Conservation (phyloP, 1,284 basidiomycete species). For the Ganoderma lingzhi region DNA sequence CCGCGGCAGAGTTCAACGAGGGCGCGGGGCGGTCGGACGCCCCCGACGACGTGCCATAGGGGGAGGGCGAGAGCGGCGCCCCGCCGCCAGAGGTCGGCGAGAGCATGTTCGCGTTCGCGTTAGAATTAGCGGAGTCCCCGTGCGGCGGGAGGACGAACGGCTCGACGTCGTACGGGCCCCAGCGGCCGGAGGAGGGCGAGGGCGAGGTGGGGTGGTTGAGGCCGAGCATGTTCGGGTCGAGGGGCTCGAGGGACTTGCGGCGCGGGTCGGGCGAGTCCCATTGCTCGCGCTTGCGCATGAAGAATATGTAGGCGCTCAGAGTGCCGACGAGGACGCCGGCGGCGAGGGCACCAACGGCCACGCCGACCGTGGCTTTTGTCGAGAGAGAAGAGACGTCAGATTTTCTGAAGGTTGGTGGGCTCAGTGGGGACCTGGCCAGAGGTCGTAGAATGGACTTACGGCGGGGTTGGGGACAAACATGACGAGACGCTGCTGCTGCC, state of each 20-base stretch:
- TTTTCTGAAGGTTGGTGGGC: not conserved
- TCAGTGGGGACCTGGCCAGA: not conserved
- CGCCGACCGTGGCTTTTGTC: constrained; percentile 45
- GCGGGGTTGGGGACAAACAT: constrained; percentile 37
- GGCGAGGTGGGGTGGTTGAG: constrained; percentile 14
- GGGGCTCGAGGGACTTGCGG: constrained; percentile 26
- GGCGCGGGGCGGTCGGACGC: not conserved
- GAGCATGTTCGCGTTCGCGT: not conserved
- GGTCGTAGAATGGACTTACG: constrained; percentile 1
- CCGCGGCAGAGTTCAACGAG: not conserved
- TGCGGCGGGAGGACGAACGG: constrained; percentile 11
- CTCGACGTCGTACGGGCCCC: constrained; percentile 21
- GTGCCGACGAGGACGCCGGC: constrained; percentile 52
- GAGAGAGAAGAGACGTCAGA: constrained; percentile 22
- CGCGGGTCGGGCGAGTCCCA: constrained; percentile 18
- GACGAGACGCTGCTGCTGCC: constrained; percentile 47
- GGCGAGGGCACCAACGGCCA: constrained; percentile 52
- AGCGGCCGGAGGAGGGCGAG: constrained; percentile 2
- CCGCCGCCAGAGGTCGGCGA: not conserved
- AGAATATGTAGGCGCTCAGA: constrained; percentile 36
- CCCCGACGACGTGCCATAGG: not conserved
- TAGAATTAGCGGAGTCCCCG: not conserved
- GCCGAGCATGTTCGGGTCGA: constrained; percentile 16
- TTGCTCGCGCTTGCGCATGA: constrained; percentile 40
- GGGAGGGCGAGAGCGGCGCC: not conserved